Evolutionary conservation across 2,329 filamentous ascomycete species (phyloP).

Genomic region (Neopestalotiopsis sp.): DNA sequence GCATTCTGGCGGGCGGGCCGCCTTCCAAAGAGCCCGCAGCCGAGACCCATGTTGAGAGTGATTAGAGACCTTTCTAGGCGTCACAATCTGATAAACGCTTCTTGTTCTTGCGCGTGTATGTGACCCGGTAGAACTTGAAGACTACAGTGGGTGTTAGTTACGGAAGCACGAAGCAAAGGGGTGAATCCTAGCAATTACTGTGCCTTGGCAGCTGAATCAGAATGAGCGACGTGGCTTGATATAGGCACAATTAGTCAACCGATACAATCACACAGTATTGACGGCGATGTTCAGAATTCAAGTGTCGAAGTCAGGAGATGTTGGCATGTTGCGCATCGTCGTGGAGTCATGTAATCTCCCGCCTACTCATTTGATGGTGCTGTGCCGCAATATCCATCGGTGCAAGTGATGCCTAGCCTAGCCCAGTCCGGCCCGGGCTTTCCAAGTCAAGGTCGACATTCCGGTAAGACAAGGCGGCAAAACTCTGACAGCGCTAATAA

Average conservation of each 20-base stretch:
- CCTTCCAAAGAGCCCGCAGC: conserved; percentile 18
- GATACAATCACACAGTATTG: too few species aligned
- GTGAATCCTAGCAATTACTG: too few species aligned
- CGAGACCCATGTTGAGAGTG: conserved; percentile 15
- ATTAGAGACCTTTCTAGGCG: background rate
- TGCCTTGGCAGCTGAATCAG: too few species aligned
- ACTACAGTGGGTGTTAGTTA: background rate
- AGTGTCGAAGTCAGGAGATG: background rate
- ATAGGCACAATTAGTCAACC: too few species aligned
- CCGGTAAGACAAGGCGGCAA: background rate
- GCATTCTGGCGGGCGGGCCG: background rate
- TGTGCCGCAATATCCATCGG: background rate
- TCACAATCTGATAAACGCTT: background rate
- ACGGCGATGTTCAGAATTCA: background rate
- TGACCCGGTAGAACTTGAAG: background rate
- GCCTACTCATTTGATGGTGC: background rate
- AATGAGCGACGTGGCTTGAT: too few species aligned
- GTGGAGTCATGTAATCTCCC: background rate
- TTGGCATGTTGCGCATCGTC: background rate
- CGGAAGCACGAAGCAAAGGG: too few species aligned
- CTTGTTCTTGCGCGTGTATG: too few species aligned
- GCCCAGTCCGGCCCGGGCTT: background rate
- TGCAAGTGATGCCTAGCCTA: background rate
- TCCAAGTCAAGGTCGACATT: background rate
- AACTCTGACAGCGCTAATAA: background rate